Evolutionary conservation across 129 eudicot species (phyloP), one percentile per base, ranked within the genome.

Genomic region (Helianthus annuus): DNA sequence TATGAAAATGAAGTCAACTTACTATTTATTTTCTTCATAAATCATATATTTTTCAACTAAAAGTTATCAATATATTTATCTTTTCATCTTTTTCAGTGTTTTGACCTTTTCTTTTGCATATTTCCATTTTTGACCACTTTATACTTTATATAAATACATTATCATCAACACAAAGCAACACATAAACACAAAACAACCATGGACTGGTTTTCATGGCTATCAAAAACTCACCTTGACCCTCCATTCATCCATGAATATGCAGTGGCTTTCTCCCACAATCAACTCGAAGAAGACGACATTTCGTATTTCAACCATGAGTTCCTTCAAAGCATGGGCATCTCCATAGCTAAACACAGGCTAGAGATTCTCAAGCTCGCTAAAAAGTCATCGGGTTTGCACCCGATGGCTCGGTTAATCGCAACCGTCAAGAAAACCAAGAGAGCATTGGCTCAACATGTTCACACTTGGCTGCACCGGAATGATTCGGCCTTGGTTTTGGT

Each of bases 171-270:
- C 77, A 67, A 67, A 76, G 80, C 80, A 76, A 66, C 59, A 44
- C 55, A 68, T 2, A 49, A 40, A 39, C 32, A 7, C 38, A 36
- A 57, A 45, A 57, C 60, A 36, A 68, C 65, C 36, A 78, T 93
- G 97, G 92, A 93, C 63, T 93, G 98, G 98, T 84, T 81, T 54
- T 69, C 90, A 36, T 93, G 98, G 98, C 83, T 93, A 64, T 93
- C 97, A 69, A 85, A 87, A 84, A 87, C 97, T 42, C 75, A 73
- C 67, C 88, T 93, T 17, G 92, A 93, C 36, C 88, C 95, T 4
- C 75, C 87, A 55, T 82, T 80, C 54, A 84, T 87, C 29, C 84
- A 89, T 53, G 89, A 93, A 48, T 93, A 93, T 45, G 87, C 84
- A 63, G 38, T 82, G 42, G 63, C 86, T 19, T 93, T 93, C 76